These are phyloP conservation scores for Sporisorium iseilematis-ciliati DNA, from an alignment of 1,284 basidiomycete genomes.

Conservation along the genomic window DNA sequence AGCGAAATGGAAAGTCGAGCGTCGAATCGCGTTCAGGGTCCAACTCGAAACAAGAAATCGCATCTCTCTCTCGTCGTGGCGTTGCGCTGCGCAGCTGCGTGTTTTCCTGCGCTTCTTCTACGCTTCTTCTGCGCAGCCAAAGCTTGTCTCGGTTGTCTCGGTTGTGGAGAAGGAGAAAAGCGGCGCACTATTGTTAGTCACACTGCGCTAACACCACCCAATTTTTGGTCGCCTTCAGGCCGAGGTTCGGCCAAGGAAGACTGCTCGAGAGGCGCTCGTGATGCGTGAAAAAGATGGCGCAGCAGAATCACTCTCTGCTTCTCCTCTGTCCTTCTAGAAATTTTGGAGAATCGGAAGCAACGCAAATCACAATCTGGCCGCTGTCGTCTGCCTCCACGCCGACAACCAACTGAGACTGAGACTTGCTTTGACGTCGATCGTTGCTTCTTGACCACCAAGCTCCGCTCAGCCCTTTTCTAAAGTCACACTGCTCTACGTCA, in stretches of 20 bases:
- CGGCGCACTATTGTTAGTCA: neutral
- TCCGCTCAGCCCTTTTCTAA: neutral
- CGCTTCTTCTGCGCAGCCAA: neutral
- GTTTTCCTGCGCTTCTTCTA: neutral
- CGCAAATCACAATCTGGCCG: too few species aligned
- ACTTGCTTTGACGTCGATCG: neutral
- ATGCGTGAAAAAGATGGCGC: neutral
- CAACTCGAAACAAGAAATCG: neutral
- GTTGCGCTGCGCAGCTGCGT: neutral
- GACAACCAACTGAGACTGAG: neutral
- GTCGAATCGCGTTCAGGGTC: constrained; percentile 6
- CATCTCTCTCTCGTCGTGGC: neutral
- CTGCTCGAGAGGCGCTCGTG: too few species aligned
- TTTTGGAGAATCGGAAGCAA: neutral
- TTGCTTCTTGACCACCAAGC: constrained; percentile 2
- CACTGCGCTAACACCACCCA: too few species aligned
- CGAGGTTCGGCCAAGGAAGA: too few species aligned
- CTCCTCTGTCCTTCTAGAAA: neutral
- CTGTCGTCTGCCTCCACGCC: neutral
- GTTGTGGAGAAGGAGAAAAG: neutral
- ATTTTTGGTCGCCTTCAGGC: too few species aligned
- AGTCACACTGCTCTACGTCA: too few species aligned
- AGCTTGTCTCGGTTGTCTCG: neutral
- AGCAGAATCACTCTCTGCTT: neutral
- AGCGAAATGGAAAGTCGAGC: neutral